Evolutionary conservation across 306 rosid species (phyloP).

Genomic region (Quercus cerris): DNA sequence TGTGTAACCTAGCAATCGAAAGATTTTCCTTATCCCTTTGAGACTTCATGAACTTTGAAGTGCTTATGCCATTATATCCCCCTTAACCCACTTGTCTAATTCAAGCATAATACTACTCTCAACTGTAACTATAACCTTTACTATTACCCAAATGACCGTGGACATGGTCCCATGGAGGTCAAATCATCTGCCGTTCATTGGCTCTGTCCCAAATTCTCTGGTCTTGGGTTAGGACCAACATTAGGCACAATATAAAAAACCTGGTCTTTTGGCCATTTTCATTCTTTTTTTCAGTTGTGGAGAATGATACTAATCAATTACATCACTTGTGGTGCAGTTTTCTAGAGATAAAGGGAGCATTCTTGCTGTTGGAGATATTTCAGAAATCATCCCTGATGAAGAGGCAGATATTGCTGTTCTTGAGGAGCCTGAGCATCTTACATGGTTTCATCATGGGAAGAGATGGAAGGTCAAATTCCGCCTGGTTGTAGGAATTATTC

Average conservation of each 20-base stretch:
- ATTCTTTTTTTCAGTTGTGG: neutral
- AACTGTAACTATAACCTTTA: neutral
- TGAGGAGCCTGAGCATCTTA: slow-evolving; percentile 97
- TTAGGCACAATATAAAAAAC: neutral
- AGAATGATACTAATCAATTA: slow-evolving; percentile 22
- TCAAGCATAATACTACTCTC: neutral
- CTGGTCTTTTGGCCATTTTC: neutral
- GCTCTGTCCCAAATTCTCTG: neutral
- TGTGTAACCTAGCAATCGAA: neutral
- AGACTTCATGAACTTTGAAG: neutral
- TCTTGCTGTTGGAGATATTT: slow-evolving; percentile 90
- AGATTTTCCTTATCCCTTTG: neutral
- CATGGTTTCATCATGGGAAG: slow-evolving; percentile 98
- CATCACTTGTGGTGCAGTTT: slow-evolving; percentile 49
- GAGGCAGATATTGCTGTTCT: slow-evolving; percentile 91
- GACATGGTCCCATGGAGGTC: neutral
- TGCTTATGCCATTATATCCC: neutral
- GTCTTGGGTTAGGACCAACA: neutral
- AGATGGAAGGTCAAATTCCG: slow-evolving; percentile 90
- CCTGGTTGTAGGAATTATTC: slow-evolving; percentile 80
- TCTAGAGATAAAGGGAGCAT: slow-evolving; percentile 85
- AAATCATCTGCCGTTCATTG: neutral
- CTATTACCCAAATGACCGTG: neutral
- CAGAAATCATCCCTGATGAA: slow-evolving; percentile 75
- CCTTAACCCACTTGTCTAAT: neutral